phyloP scores from a whole-genome alignment of 2,329 filamentous ascomycete species.

The Bimuria novae-zelandiae region DNA sequence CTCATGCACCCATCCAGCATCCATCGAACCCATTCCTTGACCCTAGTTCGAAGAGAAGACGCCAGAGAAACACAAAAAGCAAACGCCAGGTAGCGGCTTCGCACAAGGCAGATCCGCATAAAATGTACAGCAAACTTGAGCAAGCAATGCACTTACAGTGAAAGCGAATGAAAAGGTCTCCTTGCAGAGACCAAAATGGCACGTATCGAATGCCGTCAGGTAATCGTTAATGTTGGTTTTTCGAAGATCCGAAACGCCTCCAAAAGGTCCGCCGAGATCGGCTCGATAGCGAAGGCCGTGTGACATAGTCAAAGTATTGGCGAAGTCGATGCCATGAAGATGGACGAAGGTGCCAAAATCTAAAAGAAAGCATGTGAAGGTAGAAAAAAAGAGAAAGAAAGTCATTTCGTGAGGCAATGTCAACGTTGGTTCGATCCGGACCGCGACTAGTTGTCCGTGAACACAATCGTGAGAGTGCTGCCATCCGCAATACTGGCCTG shows the following conservation, averaged over 20 bases:
- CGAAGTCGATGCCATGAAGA: constrained; percentile 12
- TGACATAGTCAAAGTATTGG: constrained; percentile 29
- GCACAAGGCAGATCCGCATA: constrained; percentile 10
- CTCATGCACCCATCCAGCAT: neutral
- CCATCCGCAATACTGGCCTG: constrained; percentile 31
- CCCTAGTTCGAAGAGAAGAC: constrained; percentile 9
- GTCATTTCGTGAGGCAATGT: neutral
- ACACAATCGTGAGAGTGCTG: constrained; percentile 32
- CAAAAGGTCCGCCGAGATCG: constrained; percentile 30
- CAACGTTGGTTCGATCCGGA: neutral
- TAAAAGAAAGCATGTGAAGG: neutral
- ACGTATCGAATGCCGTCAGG: constrained; percentile 6
- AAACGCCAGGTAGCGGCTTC: neutral
- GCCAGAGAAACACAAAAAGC: neutral
- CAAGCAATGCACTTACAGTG: too few relatives aligned
- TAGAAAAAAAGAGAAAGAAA: neutral
- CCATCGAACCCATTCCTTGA: constrained; percentile 6
- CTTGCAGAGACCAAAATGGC: constrained; percentile 1
- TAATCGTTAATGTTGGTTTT: constrained; percentile 6
- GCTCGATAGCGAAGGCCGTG: constrained; percentile 7
- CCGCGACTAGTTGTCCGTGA: constrained; percentile 28
- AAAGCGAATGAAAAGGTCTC: constrained; percentile 1
- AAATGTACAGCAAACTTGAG: too few relatives aligned
- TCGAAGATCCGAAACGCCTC: constrained; percentile 23
- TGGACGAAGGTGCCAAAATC: constrained; percentile 3